These are phyloP conservation scores for Magnusiomyces ingens DNA, from an alignment of 1,139 yeast genomes.

Conservation along the genomic window DNA sequence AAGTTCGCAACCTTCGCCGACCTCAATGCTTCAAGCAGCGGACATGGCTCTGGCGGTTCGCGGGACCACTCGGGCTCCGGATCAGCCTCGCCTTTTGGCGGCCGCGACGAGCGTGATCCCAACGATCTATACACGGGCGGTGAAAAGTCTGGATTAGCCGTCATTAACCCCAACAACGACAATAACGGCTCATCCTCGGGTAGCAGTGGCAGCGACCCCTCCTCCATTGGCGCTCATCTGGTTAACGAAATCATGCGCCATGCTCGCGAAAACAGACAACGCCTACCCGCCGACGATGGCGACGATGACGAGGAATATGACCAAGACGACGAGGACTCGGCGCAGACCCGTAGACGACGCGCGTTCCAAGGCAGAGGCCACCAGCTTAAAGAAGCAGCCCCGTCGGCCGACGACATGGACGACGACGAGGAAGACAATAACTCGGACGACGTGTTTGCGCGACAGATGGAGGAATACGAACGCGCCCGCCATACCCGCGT, in stretches of 20 bases:
- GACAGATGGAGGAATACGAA: constrained; percentile 25
- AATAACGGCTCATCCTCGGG: constrained; percentile 26
- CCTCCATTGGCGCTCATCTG: constrained; percentile 22
- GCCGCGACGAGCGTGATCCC: constrained; percentile 55
- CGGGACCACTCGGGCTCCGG: too few species aligned
- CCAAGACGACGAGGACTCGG: constrained; percentile 36
- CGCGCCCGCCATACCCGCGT: constrained; percentile 20
- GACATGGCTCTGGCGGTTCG: constrained; percentile 5
- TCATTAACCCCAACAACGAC: constrained; percentile 68
- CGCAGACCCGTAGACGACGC: background rate
- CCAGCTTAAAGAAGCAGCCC: constrained; percentile 18
- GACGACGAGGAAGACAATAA: constrained; percentile 21
- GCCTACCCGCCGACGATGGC: constrained; percentile 32
- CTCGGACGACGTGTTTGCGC: constrained; percentile 10
- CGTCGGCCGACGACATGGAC: constrained; percentile 35
- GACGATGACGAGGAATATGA: constrained; percentile 30
- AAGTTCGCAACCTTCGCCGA: constrained; percentile 37
- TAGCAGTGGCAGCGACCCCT: constrained; percentile 22
- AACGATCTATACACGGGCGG: constrained; percentile 90
- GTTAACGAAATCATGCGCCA: constrained; percentile 54
- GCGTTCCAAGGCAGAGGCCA: constrained; percentile 3
- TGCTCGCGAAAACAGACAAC: constrained; percentile 41
- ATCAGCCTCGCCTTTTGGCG: constrained; percentile 18
- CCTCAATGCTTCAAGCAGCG: constrained; percentile 32
- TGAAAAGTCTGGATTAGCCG: constrained; percentile 88